Base-by-base conservation (phyloP, 768 basidiomycete genomes). In the Neoboletus brunneissimus region DNA sequence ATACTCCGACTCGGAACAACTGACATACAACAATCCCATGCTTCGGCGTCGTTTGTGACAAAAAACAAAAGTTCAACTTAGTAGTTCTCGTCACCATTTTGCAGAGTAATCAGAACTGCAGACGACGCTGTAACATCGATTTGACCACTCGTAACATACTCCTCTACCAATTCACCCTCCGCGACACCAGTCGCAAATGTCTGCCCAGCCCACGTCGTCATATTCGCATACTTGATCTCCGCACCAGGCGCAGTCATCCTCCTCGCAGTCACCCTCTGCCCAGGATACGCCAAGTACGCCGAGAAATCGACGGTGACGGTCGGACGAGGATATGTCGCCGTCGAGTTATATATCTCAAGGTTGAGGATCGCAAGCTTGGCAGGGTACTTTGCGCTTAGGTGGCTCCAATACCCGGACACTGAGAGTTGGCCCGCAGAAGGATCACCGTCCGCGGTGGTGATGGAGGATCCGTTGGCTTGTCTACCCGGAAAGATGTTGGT, bases 171-270 rank as follows among this genome's bases (percentile, higher is more conserved):
- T 20, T 59, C 51, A 29, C 81, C 81, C 35, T 62, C 62, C 0
- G 76, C 73, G 22, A 75, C 43, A 0, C 80, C 81, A 48, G 70
- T 59, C 16, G 59, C 51, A 53, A 76, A 82, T 16, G 69, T 75
- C 62, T 81, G 81, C 1, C 81, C 80, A 1, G 79, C 81, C 80
- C 80, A 82, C 3, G 73, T 76, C 38, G 79, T 81, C 37, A 72
- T 50, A 55, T 77, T 77, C 5, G 73, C 77, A 10, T 67, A 67
- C 56, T 75, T 74, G 20, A 79, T 69, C 63, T 81, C 78, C 15
- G 79, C 78, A 12, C 80, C 80, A 40, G 79, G 77, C 2, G 79
- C 79, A 25, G 76, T 76, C 56, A 82, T 59, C 37, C 75, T 73
- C 49, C 73, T 73, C 50, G 79, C 71, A 4, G 59, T 75, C n/a